Base-by-base conservation (phyloP, 352 stramenopile species). In the Pythium rhizo-oryzae region DNA sequence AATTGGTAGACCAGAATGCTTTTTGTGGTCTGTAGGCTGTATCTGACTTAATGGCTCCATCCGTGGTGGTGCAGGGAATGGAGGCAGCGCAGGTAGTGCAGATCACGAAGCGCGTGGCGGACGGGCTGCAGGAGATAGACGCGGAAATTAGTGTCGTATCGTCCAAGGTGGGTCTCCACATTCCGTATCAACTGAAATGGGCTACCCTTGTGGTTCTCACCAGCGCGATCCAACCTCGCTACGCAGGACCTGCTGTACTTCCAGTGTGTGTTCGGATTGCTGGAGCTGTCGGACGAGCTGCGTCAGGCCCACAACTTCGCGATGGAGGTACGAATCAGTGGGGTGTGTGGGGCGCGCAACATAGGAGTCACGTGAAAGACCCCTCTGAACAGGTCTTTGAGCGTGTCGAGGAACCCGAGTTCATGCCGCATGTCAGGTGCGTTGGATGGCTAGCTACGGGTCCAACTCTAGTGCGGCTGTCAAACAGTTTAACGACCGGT, bases 361-460 rank as follows among this genome's bases (percentile, higher is more conserved):
- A n/a, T n/a, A n/a, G n/a, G n/a, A n/a, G n/a, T n/a, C n/a, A n/a
- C n/a, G n/a, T n/a, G n/a, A n/a, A n/a, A n/a, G n/a, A n/a, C n/a
- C n/a, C n/a, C n/a, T n/a, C n/a, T n/a, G n/a, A n/a, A n/a, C n/a
- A 86, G 82, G 64, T 85, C 21, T 91, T 85, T 37, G 70, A 41
- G 2, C 61, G 76, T 16, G 53, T 72, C n/a, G 44, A 78, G 23
- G 74, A 80, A n/a, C 71, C 70, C 9, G 62, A 44, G 35, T 90
- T 88, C 67, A 89, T 90, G 80, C 78, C 83, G 0, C 83, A 91
- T 49, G 62, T 87, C 59, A 91, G 83, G 83, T 89, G 46, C 44
- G 78, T 62, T 37, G 21, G 44, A 15, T 50, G 43, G 8, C 24
- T 18, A 4, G 13, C 3, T 15, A 25, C 30, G 6, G 12, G 19